These are phyloP conservation scores for Phytophthora megakarya DNA, from an alignment of 352 stramenopile genomes.

Conservation along the genomic window DNA sequence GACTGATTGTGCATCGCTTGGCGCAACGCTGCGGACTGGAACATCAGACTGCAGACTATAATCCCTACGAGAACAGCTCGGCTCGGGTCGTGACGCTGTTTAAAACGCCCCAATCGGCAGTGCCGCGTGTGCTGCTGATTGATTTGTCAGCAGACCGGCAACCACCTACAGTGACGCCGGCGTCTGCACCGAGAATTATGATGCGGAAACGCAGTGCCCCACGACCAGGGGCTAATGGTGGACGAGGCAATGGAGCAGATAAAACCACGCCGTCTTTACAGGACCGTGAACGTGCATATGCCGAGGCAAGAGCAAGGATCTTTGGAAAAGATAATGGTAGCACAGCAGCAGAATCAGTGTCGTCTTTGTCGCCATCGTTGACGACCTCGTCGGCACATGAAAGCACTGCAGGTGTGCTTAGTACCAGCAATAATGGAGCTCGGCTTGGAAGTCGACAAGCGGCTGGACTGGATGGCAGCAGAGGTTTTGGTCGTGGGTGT, in stretches of 20 bases:
- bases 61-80: constrained; percentile 70
- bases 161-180: constrained; percentile 60
- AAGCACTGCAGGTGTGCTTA: constrained; percentile 2
- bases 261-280: constrained; percentile 82
- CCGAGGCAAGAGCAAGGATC: constrained; percentile 94
- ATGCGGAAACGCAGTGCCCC: constrained; percentile 72
- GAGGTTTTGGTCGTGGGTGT: constrained; percentile 42
- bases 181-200: constrained; percentile 93
- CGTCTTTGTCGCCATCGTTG: constrained; percentile 33
- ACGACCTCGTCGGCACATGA: constrained; percentile 26
- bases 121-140: constrained; percentile 88
- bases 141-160: constrained; percentile 82
- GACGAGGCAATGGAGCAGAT: constrained; percentile 49
- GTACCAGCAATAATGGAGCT: constrained; percentile 3
- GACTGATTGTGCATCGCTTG: constrained; percentile 92
- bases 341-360: constrained; percentile 30
- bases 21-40: constrained; percentile 92
- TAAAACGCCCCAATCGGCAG: constrained; percentile 77
- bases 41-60: constrained; percentile 86
- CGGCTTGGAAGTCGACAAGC: constrained; percentile 51
- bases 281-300: constrained; percentile 94
- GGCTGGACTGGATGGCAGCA: constrained; percentile 57
- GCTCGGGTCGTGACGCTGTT: constrained; percentile 89
- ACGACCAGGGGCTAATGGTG: constrained; percentile 44
- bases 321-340: constrained; percentile 76